Evolutionary conservation across 2,329 filamentous ascomycete genomes (phyloP), one percentile per base, ranked within the genome.

Genomic region (Talaromyces sp.): DNA sequence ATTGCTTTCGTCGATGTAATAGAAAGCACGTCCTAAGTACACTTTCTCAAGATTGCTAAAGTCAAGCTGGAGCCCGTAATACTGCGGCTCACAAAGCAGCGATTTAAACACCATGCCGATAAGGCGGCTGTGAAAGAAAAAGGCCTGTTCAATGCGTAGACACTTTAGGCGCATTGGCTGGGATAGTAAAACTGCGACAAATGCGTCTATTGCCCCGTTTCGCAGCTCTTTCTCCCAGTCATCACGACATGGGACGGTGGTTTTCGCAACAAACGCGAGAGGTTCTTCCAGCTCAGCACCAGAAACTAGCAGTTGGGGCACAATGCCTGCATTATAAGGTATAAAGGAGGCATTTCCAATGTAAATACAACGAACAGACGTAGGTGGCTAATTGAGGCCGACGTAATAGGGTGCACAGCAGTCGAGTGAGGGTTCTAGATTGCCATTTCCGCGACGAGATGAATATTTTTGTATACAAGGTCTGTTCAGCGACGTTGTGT

Each of bases 301-400:
- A n/a, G 42, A 47, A 47, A 47, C 42, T 1, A 3, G 42, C 2
- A 47, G 19, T 19, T 47, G 5, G 42, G 42, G 42, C 17, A 22
- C 13, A 10, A 8, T 47, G 42, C 42, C 19, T 47, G 3, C 42
- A 19, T n/a, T 6, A 9, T n/a, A 47, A 11, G 42, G 42, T 1
- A n/a, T 47, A 25, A 42, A 36, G 25, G 4, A n/a, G 42, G 22
- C 22, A n/a, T 11, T 42, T 30, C 33, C 19, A 22, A 22, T 30
- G 17, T 25, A 57, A 25, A 30, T 19, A 57, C 32, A 57, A 19
- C 27, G 10, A 15, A 28, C 55, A 15, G 19, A 47, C 55, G 13
- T 57, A 57, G 5, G 36, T 57, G 28, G 55, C 55, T 39, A 57
- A 47, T 42, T 47, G 55, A 10, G 55, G 33, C 36, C 55, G 55